Percentiles rank a stretch among this genome's conserved stretches.
Conservation (phyloP, 164 flowering plant species). For the Kingdonia uniflora region DNA sequence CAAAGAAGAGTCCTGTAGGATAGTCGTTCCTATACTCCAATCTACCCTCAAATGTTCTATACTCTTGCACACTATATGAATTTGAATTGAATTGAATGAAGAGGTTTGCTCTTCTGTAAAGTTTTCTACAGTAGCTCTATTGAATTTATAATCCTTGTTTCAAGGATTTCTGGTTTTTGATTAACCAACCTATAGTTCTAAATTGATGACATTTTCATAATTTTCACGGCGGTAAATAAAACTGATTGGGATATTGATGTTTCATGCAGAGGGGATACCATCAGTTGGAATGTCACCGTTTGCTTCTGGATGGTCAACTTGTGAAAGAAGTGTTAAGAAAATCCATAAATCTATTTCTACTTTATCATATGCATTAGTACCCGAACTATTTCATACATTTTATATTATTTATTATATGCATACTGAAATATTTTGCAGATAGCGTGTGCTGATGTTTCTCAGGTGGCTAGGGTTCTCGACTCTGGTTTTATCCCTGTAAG, state of each 20-base stretch:
- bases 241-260: not conserved
- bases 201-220: not conserved
- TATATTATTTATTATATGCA: not conserved
- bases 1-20: too few relatives aligned
- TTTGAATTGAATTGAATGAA: too few relatives aligned
- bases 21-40: too few relatives aligned
- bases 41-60: too few relatives aligned
- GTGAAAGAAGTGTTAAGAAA: constrained; percentile 53
- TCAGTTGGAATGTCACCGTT: constrained; percentile 92
- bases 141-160: too few relatives aligned
- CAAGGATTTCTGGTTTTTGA: too few relatives aligned
- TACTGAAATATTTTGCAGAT: constrained; percentile 33
- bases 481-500: constrained; percentile 90
- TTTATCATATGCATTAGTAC: not conserved
- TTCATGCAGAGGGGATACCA: constrained; percentile 84
- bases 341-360: not conserved
- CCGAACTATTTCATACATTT: not conserved
- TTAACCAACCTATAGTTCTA: not conserved
- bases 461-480: constrained; percentile 46
- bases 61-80: too few relatives aligned
- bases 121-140: too few relatives aligned
- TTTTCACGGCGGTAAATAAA: too few relatives aligned
- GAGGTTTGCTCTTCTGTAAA: too few relatives aligned
- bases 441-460: constrained; percentile 44
- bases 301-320: constrained; percentile 96